Percentiles rank a stretch among this genome's conserved stretches.
Evolutionary conservation across 2,329 filamentous ascomycete species (phyloP).

Genomic region (Phoma herbarum): DNA sequence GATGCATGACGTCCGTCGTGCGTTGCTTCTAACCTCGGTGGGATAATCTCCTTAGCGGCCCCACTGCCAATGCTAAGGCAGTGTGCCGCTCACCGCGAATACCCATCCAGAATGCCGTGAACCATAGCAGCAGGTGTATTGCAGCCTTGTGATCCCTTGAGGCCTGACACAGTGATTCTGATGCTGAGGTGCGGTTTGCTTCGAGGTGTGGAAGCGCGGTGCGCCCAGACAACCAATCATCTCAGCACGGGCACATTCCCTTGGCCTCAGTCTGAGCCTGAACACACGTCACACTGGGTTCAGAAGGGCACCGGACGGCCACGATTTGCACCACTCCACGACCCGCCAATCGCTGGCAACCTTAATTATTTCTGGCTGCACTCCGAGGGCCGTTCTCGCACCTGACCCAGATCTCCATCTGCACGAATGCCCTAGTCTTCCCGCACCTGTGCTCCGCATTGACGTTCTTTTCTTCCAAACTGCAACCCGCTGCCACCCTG

Average conservation of each 20-base stretch:
- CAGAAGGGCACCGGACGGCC: conserved; percentile 14
- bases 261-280: conserved; percentile 15
- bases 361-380: conserved; percentile 17
- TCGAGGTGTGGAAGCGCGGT: conserved; percentile 10
- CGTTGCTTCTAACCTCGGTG: conserved; percentile 18
- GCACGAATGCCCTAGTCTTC: conserved; percentile 20
- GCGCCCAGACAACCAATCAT: conserved; percentile 14
- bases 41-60: conserved; percentile 15
- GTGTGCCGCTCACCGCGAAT: conserved; percentile 7
- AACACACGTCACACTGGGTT: conserved; percentile 16
- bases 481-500: conserved; percentile 35
- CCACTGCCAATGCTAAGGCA: conserved; percentile 4
- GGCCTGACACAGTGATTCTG: neutral
- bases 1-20: conserved; percentile 22
- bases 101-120: conserved; percentile 1
- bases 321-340: conserved; percentile 13
- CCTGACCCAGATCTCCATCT: conserved; percentile 23
- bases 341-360: conserved; percentile 17
- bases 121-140: conserved; percentile 4
- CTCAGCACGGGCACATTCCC: conserved; percentile 15
- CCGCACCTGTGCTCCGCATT: conserved; percentile 18
- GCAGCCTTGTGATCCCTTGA: neutral
- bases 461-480: conserved; percentile 17
- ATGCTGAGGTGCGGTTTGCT: neutral
- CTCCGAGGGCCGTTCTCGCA: conserved; percentile 19